Conservation (phyloP, 2,329 filamentous ascomycete genomes). For the Rhynchosporium agropyri region DNA sequence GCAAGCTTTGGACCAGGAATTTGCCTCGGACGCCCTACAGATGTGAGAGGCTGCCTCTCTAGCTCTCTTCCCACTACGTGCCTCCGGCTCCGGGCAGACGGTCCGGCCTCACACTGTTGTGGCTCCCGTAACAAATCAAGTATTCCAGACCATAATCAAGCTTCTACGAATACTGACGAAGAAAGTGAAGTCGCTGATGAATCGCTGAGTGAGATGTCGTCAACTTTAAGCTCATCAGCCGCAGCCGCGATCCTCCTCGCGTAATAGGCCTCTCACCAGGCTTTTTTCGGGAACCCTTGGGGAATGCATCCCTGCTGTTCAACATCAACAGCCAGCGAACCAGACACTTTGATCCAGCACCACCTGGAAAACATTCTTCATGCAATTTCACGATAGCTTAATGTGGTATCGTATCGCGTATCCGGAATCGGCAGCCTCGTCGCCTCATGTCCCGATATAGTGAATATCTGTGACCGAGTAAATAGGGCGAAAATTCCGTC, state of each 20-base stretch:
- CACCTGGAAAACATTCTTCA: background rate
- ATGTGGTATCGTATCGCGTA: background rate
- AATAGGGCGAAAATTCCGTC: background rate
- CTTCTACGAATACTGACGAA: background rate
- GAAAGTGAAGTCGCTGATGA: background rate
- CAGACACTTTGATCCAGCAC: background rate
- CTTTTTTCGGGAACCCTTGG: no score
- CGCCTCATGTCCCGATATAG: background rate
- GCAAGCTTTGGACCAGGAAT: background rate
- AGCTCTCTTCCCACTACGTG: background rate
- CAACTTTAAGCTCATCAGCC: no score
- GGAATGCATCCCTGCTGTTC: background rate
- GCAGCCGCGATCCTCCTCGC: no score
- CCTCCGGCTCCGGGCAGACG: background rate
- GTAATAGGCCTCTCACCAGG: no score
- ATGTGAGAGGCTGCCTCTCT: background rate
- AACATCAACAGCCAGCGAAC: background rate
- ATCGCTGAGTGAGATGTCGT: background rate
- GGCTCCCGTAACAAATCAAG: background rate
- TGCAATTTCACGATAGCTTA: background rate
- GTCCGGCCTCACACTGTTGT: background rate
- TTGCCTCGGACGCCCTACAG: conserved; percentile 5
- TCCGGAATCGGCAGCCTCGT: background rate
- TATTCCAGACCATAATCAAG: background rate
- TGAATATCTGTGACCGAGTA: background rate